A percentile compares a stretch with the other conserved stretches of the same genome.
These are phyloP conservation scores for Pseudogymnoascus sp. DNA, from an alignment of 2,329 filamentous ascomycete species.

Conservation along the genomic window DNA sequence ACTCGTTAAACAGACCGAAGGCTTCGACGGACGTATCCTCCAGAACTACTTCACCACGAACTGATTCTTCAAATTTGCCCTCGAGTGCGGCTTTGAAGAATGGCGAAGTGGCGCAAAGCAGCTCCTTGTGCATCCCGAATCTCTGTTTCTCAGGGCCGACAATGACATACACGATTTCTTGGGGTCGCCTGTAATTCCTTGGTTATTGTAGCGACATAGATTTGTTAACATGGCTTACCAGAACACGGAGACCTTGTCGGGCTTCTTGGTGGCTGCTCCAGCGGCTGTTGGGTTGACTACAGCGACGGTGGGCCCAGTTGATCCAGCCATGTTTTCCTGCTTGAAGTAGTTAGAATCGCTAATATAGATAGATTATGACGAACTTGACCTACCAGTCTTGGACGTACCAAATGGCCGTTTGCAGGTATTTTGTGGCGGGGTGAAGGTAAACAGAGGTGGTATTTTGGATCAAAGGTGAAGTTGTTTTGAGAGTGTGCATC, in stretches of 20 bases:
- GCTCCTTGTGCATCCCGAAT: constrained; percentile 17
- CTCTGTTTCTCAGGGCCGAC: constrained; percentile 10
- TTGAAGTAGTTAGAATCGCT: too few relatives aligned
- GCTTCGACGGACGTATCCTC: neutral
- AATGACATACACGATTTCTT: constrained; percentile 12
- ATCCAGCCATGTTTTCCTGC: too few relatives aligned
- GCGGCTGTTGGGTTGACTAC: too few relatives aligned
- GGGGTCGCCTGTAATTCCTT: neutral
- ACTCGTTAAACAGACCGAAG: constrained; percentile 15
- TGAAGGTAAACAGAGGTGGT: neutral
- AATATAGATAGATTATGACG: too few relatives aligned
- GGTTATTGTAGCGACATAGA: neutral
- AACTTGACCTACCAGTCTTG: too few relatives aligned
- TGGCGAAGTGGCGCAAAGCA: constrained; percentile 15
- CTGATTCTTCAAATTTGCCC: constrained; percentile 11
- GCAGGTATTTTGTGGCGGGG: neutral
- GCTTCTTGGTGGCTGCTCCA: neutral
- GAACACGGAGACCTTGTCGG: neutral
- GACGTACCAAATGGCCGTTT: too few relatives aligned
- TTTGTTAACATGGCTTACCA: neutral
- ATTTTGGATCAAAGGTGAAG: neutral
- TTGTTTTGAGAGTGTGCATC: neutral
- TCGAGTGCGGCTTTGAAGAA: constrained; percentile 17
- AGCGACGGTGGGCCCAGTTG: too few relatives aligned
- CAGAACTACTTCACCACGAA: constrained; percentile 11